Evolutionary conservation across 108 stramenopile species (phyloP).

Genomic region (Fragilaria radians): DNA sequence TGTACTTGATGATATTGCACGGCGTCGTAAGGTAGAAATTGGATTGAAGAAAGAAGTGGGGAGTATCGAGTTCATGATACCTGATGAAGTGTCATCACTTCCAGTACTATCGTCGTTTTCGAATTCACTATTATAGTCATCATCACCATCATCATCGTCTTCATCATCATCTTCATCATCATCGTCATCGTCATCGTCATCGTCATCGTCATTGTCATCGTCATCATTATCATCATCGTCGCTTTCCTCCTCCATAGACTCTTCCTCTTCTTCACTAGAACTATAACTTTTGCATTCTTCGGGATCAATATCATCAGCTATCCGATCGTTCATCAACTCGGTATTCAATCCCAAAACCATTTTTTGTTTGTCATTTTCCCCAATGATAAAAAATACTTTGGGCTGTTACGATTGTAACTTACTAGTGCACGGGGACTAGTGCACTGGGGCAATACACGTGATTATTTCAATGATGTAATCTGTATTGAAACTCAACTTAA

Average conservation of each 20-base stretch:
- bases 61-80: background rate
- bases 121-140: background rate
- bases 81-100: background rate
- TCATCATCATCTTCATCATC: background rate
- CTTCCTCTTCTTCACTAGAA: constrained; percentile 3
- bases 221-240: background rate
- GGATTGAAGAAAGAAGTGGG: background rate
- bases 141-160: background rate
- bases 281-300: too few species aligned
- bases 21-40: background rate
- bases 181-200: background rate
- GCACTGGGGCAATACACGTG: too few species aligned
- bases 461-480: too few species aligned
- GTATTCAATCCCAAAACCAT: too few species aligned
- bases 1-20: background rate
- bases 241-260: background rate
- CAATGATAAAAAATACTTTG: too few species aligned
- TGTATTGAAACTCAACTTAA: too few species aligned
- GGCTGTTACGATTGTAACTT: too few species aligned
- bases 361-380: too few species aligned
- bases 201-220: background rate
- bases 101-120: background rate
- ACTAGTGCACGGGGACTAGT: too few species aligned
- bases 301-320: too few species aligned
- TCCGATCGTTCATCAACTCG: too few species aligned